Evolutionary conservation across 345 rosid genomes (phyloP).

Genomic region (Mangifera indica): DNA sequence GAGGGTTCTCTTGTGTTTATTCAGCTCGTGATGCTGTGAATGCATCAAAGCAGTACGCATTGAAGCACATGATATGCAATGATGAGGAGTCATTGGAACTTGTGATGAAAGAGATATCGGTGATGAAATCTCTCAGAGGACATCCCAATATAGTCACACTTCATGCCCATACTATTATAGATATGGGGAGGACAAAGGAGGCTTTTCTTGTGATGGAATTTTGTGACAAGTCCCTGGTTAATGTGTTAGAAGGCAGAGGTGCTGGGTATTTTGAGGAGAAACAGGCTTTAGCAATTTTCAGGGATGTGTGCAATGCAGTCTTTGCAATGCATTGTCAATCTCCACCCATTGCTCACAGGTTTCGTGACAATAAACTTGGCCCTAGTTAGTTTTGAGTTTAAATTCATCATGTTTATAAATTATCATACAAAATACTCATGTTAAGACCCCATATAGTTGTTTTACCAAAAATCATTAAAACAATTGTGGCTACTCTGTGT

Average conservation of each 20-base stretch:
- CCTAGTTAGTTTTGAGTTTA: background rate
- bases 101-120: slow-evolving; percentile 74
- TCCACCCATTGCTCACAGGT: slow-evolving; percentile 97
- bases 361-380: slow-evolving; percentile 2
- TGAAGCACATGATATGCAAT: slow-evolving; percentile 94
- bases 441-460: background rate
- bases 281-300: slow-evolving; percentile 67
- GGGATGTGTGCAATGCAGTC: slow-evolving; percentile 93
- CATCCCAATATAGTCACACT: slow-evolving; percentile 88
- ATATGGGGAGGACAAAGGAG: slow-evolving; percentile 92
- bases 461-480: background rate
- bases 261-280: slow-evolving; percentile 82
- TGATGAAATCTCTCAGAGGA: slow-evolving; percentile 78
- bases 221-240: slow-evolving; percentile 86
- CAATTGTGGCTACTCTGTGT: background rate
- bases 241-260: slow-evolving; percentile 78
- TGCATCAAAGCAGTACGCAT: slow-evolving; percentile 77
- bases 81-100: slow-evolving; percentile 78
- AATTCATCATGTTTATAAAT: background rate
- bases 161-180: slow-evolving; percentile 62
- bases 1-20: slow-evolving; percentile 95
- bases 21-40: slow-evolving; percentile 70
- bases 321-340: slow-evolving; percentile 93
- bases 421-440: background rate
- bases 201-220: slow-evolving; percentile 90